A percentile compares a stretch with the other conserved stretches of the same genome.
These are phyloP conservation scores for Thinopyrum obtusiflorum DNA, from an alignment of 202 grass and related monocot genomes.

Conservation along the genomic window DNA sequence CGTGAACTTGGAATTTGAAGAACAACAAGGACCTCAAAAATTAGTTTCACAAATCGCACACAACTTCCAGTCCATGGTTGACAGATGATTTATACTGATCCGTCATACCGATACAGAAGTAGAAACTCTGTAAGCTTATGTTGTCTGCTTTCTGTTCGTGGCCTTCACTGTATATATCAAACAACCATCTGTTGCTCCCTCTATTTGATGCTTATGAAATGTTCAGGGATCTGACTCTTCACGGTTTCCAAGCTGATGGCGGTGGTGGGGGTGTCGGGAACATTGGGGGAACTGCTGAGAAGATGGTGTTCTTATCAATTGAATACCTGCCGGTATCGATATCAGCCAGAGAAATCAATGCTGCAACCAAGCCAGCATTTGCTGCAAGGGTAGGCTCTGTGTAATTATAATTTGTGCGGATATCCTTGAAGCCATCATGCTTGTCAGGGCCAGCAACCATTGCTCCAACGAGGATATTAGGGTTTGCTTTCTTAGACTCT, in stretches of 20 bases:
- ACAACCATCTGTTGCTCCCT: conserved; percentile 36
- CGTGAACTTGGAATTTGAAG: conserved; percentile 46
- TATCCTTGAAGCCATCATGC: conserved; percentile 84
- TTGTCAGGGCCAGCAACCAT: conserved; percentile 86
- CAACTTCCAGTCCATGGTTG: conserved; percentile 49
- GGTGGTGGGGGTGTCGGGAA: conserved; percentile 78
- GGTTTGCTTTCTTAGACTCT: conserved; percentile 75
- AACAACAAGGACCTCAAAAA: conserved; percentile 52
- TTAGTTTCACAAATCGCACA: conserved; percentile 66
- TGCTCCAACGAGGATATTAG: conserved; percentile 73
- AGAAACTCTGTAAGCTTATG: conserved; percentile 42
- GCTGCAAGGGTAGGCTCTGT: conserved; percentile 80
- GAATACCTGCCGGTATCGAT: conserved; percentile 28
- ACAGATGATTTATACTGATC: conserved; percentile 51
- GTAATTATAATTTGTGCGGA: conserved; percentile 89
- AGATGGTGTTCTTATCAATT: conserved; percentile 84
- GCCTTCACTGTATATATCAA: conserved; percentile 44
- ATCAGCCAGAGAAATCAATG: conserved; percentile 65
- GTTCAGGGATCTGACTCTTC: conserved; percentile 37
- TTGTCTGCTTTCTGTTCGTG: conserved; percentile 33
- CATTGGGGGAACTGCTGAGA: conserved; percentile 84
- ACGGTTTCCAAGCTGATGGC: conserved; percentile 85
- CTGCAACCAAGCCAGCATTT: conserved; percentile 81
- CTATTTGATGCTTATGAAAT: conserved; percentile 35
- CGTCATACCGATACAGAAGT: conserved; percentile 41